Base-by-base conservation (phyloP, 345 rosid species). In the Balakata baccata region DNA sequence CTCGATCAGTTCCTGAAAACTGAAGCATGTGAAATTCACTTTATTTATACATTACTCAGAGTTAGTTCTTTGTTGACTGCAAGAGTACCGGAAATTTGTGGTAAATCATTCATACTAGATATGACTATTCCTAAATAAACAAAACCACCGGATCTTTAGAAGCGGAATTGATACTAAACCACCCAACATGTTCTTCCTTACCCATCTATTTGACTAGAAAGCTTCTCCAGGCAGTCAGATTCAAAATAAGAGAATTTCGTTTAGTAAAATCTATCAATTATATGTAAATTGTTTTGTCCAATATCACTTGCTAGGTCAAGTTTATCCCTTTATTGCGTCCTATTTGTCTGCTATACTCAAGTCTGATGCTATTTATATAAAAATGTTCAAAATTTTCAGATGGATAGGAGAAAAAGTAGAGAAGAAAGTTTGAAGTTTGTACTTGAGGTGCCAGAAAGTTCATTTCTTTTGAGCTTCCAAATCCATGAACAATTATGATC, bases 381-480 rank as follows among this genome's bases (percentile, higher is more conserved):
- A 45, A 64, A 72, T 49, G 61, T 16, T 62, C 51, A 58, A 38
- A 47, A 25, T 10, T 50, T 38, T 50, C 39, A n/a, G n/a, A n/a
- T n/a, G n/a, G 34, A 54, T 51, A 23, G 66, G 68, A 60, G 34
- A 7, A 18, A 16, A 43, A 47, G 16, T 25, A 58, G 29, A 69
- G 10, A 75, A 29, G 34, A 58, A 58, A 59, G 74, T 64, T 56
- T 2, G 1, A 69, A 7, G 38, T 77, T 50, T 69, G 65, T 90
- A 90, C 97, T 77, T 87, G 87, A 43, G 98, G 82, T 17, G 84
- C 94, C 46, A 81, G 85, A 76, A 94, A 92, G 75, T 78, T 90
- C 96, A 92, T 94, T 49, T 92, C 98, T 77, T 94, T 90, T 72
- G 98, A 94, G 89, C 97, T 92, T 69, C 96, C 98, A 71, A 94